These are phyloP conservation scores for Salix viminalis DNA, from an alignment of 345 rosid genomes.

Conservation along the genomic window DNA sequence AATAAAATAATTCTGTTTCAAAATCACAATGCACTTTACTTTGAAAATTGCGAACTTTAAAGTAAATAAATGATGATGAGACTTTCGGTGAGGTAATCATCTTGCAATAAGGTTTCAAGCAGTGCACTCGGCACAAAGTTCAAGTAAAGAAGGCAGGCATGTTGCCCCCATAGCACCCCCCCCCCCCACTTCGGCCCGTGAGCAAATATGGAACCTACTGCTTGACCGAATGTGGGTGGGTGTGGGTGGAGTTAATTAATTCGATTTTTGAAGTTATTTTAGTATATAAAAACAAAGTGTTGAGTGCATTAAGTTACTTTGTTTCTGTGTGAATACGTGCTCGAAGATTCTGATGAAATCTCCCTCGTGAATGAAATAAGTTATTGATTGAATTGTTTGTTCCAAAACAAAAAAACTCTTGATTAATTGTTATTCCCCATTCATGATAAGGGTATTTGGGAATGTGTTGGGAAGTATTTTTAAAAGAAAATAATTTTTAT, in stretches of 20 bases:
- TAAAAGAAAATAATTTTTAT: too few relatives aligned
- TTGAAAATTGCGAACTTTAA: neutral
- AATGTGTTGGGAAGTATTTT: too few relatives aligned
- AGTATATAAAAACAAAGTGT: neutral
- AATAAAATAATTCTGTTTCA: neutral
- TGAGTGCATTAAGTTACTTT: neutral
- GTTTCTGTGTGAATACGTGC: neutral
- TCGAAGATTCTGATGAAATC: neutral
- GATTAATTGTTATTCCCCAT: too few relatives aligned
- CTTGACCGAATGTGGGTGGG: neutral
- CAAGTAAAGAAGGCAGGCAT: neutral
- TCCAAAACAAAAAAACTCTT: too few relatives aligned
- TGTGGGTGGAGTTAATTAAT: neutral
- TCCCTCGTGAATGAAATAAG: neutral
- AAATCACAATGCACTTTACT: neutral
- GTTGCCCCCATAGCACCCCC: neutral
- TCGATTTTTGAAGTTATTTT: neutral
- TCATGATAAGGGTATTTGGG: too few relatives aligned
- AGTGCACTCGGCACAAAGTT: neutral
- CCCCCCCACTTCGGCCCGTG: neutral
- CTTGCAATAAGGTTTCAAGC: neutral
- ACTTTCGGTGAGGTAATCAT: conserved; percentile 4
- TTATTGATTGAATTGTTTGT: neutral
- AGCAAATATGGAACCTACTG: neutral
- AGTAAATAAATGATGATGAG: neutral